phyloP scores from a whole-genome alignment of 140 eudicot genomes.

The Bidens hawaiensis region DNA sequence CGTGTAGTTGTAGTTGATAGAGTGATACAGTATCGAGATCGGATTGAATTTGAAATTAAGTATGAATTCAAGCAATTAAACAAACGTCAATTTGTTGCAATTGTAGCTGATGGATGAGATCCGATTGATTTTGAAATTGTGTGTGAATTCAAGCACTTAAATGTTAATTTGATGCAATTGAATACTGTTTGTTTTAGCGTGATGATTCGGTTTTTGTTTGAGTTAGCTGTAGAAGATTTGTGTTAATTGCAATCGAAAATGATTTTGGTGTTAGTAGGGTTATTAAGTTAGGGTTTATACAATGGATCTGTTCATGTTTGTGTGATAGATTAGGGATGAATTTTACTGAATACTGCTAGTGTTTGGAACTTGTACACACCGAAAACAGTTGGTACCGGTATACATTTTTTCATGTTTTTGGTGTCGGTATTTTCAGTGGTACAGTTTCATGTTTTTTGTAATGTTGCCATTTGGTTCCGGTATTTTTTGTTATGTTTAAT shows the following conservation, averaged over 20 bases:
- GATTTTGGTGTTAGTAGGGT: neutral
- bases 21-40: no score
- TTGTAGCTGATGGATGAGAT: neutral
- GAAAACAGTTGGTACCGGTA: no score
- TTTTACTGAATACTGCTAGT: neutral
- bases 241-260: neutral
- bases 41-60: no score
- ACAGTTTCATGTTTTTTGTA: no score
- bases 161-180: neutral
- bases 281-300: neutral
- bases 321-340: neutral
- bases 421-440: no score
- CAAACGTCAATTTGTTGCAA: no score
- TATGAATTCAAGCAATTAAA: no score
- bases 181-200: neutral
- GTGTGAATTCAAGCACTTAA: neutral
- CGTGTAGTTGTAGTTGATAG: no score
- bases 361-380: neutral
- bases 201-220: neutral
- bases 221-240: neutral
- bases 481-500: no score
- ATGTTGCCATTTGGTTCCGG: no score
- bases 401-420: no score
- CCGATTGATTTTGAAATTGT: neutral
- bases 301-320: conserved; percentile 6